Evolutionary conservation across 768 basidiomycete species (phyloP), one percentile per base, ranked within the genome.

Genomic region (Hemileccinum impolitum): DNA sequence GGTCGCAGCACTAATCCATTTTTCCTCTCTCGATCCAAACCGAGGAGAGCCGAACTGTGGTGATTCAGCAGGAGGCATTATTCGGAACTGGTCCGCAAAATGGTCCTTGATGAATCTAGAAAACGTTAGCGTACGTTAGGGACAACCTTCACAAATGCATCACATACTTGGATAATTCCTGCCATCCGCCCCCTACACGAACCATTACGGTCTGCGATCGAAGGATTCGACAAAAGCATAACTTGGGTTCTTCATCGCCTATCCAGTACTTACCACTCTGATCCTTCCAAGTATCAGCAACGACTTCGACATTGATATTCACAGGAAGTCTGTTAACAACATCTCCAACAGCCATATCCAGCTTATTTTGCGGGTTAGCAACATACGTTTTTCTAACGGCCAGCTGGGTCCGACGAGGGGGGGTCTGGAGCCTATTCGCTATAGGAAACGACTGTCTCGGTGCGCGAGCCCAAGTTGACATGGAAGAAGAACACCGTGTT

Each of bases 191-290:
- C 23, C 94, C 94, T 13, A 96, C 91, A 51, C 94, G 81, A 38
- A 97, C 94, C 94, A 96, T 96, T 54, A 95, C 93, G 0, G 89
- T 93, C 59, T 92, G 88, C 1, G 88, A 92, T 11, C 92, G 83
- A 23, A 95, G 70, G 39, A 95, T 95, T 23, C 94, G 80, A 66
- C 92, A 93, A 66, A 93, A 95, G 66, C 91, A 94, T 28, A 95
- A 73, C 66, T 84, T 92, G 6, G 91, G 82, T 44, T 94, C 90
- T 57, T 90, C 82, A 56, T 91, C 85, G 13, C 94, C 94, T 57
- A 95, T 96, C 93, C 91, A 95, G 62, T 94, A 94, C 62, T 94
- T 93, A 17, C 93, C 93, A 53, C 91, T 93, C 68, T 90, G 84
- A 63, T 94, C 93, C 64, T 84, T 84, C 92, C 92, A 95, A 7